phyloP scores from a whole-genome alignment of 1,139 yeast species.

The Tardiomyces digboiensis region DNA sequence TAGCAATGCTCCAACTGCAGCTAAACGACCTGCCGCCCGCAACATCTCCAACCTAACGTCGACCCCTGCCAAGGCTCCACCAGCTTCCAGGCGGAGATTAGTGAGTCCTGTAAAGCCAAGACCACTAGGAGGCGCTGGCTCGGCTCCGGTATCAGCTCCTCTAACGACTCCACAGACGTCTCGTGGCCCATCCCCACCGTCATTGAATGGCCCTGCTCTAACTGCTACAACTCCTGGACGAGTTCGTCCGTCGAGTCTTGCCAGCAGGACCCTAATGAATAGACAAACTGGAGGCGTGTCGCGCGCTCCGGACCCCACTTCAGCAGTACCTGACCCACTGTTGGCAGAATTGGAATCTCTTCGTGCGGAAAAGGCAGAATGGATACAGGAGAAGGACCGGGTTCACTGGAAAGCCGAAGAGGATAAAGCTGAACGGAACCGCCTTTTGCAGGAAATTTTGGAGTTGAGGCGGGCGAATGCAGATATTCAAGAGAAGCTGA shows the following conservation, averaged over 20 bases:
- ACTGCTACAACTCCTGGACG: constrained; percentile 10
- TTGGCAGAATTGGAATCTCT: constrained; percentile 42
- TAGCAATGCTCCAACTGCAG: not conserved
- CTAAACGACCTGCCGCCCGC: not conserved
- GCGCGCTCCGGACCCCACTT: constrained; percentile 23
- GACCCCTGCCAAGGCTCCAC: constrained; percentile 1
- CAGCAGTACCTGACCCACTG: constrained; percentile 27
- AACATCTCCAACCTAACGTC: not conserved
- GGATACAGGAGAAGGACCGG: constrained; percentile 40
- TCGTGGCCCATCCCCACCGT: constrained; percentile 7
- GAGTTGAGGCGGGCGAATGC: constrained; percentile 27
- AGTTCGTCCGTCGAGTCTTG: constrained; percentile 6
- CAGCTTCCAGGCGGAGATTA: constrained; percentile 2
- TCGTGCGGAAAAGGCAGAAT: constrained; percentile 41
- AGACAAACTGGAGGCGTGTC: constrained; percentile 6
- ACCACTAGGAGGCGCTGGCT: not conserved
- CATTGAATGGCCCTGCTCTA: constrained; percentile 10
- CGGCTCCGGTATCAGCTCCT: too few species aligned
- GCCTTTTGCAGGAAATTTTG: constrained; percentile 36
- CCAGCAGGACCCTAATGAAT: constrained; percentile 6
- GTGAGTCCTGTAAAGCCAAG: constrained; percentile 8
- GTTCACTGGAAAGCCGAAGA: constrained; percentile 32
- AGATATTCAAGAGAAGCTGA: constrained; percentile 40
- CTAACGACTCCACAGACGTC: constrained; percentile 4
- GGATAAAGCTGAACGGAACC: constrained; percentile 35